phyloP scores from a whole-genome alignment of 257 asterid species.

The Plantago major region DNA sequence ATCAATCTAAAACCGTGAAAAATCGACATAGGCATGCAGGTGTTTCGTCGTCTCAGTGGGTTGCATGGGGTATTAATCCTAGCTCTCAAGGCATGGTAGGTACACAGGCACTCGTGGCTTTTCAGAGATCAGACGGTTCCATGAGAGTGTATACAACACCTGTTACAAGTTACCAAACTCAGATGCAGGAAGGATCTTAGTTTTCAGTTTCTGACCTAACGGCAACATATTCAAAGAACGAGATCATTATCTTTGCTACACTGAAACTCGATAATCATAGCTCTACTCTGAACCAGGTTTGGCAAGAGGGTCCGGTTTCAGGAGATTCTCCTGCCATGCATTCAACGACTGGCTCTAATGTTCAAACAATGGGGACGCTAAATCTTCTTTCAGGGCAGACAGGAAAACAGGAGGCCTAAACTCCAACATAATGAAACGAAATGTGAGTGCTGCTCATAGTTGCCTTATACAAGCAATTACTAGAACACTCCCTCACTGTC shows the following conservation, averaged over 20 bases:
- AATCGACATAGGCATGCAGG: conserved; percentile 56
- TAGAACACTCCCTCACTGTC: not conserved
- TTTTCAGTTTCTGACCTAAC: conserved; percentile 58
- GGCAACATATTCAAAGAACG: conserved; percentile 51
- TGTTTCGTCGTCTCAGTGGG: conserved; percentile 51
- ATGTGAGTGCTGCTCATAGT: conserved; percentile 27
- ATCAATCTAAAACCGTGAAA: conserved; percentile 35
- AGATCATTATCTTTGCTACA: conserved; percentile 57
- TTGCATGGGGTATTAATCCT: conserved; percentile 86
- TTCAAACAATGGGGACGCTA: conserved; percentile 50
- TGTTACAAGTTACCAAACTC: conserved; percentile 48
- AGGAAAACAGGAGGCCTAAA: conserved; percentile 24
- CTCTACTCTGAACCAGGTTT: conserved; percentile 64
- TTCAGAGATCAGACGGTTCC: conserved; percentile 62
- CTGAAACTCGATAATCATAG: conserved; percentile 47
- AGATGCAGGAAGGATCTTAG: conserved; percentile 51
- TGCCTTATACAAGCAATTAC: not conserved
- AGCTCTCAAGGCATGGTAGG: conserved; percentile 67
- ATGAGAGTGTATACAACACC: conserved; percentile 65
- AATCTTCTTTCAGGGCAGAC: conserved; percentile 62
- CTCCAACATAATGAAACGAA: conserved; percentile 29
- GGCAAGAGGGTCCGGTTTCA: conserved; percentile 91
- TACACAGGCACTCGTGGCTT: conserved; percentile 74
- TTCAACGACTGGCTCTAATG: conserved; percentile 46
- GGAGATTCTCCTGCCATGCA: conserved; percentile 56